Evolutionary conservation across 345 rosid species (phyloP), one percentile per base, ranked within the genome.

Genomic region (Orychophragmus violaceus): DNA sequence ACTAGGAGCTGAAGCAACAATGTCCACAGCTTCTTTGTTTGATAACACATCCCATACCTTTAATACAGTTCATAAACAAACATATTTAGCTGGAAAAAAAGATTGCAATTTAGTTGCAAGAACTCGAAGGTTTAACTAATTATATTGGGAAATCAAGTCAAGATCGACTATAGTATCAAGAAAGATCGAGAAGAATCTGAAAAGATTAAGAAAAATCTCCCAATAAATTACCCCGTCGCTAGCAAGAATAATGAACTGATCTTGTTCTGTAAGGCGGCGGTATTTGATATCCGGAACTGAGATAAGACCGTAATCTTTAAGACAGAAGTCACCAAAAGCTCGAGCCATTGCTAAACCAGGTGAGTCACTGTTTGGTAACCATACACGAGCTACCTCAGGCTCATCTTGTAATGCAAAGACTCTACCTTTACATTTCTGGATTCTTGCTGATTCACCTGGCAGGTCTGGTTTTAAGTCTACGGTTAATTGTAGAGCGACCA

Each of bases 291-390:
- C 98, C 8, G 98, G 98, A 6, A 82, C 83, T 0, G 98, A 90
- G 72, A 90, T 93, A 68, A 93, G 72, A 55, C 98, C 98, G 70
- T 87, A 93, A 79, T 93, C 97, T 75, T 93, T 93, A 6, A 93
- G 85, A 78, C 98, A 93, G 74, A 93, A 93, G 76, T 93, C 98
- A 11, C 98, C 98, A 77, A 93, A 90, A 69, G 98, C 98, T 82
- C 98, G 85, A 57, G 98, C 96, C 98, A 93, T 93, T 24, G 98
- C 98, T 76, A 93, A 78, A 69, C 98, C 98, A 45, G 98, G 98
- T 32, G 98, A 87, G 66, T 93, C 97, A 13, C 82, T 87, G 75
- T 90, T 86, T 42, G 98, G 98, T 82, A 93, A 80, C 98, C 98
- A 93, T 41, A 93, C 91, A 68, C 98, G 93, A 62, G 98, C 91